phyloP scores from a whole-genome alignment of 139 green algal genomes.

The Choricystis sp. region DNA sequence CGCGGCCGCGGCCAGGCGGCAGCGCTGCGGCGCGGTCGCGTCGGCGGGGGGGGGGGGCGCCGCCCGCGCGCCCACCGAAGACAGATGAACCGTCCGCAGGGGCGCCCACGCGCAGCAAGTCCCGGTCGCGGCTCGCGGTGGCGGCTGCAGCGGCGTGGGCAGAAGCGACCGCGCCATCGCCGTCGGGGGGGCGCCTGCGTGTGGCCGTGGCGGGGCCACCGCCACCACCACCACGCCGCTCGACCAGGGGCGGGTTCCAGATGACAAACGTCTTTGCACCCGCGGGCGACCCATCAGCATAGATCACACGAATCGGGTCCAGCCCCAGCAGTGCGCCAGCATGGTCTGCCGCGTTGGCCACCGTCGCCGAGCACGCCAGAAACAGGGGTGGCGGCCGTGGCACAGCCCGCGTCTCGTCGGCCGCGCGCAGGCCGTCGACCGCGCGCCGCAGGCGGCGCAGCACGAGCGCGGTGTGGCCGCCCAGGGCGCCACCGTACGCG shows the following conservation, averaged over 20 bases:
- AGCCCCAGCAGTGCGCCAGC: conserved; percentile 32
- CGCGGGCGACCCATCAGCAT: conserved; percentile 61
- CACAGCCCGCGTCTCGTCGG: conserved; percentile 11
- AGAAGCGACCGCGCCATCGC: background rate
- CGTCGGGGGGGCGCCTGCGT: background rate
- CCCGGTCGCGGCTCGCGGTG: too few relatives aligned
- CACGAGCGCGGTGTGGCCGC: conserved; percentile 72
- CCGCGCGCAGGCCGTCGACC: conserved; percentile 9
- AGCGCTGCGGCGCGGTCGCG: background rate
- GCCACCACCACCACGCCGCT: background rate
- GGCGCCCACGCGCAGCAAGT: too few relatives aligned
- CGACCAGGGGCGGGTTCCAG: conserved; percentile 75
- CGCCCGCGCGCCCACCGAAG: background rate
- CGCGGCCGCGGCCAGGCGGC: background rate
- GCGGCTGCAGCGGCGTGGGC: conserved; percentile 1
- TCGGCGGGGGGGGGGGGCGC: too few relatives aligned
- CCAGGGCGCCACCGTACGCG: conserved; percentile 67
- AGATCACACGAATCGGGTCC: conserved; percentile 22
- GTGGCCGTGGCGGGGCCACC: background rate
- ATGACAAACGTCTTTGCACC: conserved; percentile 69
- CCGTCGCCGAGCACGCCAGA: conserved; percentile 51
- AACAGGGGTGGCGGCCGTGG: too few relatives aligned
- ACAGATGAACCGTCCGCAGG: too few relatives aligned
- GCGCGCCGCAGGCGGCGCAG: conserved; percentile 69
- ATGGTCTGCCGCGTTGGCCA: conserved; percentile 69